Evolutionary conservation across 108 stramenopile genomes (phyloP), one percentile per base, ranked within the genome.

Genomic region (Aureococcus anophagefferens): DNA sequence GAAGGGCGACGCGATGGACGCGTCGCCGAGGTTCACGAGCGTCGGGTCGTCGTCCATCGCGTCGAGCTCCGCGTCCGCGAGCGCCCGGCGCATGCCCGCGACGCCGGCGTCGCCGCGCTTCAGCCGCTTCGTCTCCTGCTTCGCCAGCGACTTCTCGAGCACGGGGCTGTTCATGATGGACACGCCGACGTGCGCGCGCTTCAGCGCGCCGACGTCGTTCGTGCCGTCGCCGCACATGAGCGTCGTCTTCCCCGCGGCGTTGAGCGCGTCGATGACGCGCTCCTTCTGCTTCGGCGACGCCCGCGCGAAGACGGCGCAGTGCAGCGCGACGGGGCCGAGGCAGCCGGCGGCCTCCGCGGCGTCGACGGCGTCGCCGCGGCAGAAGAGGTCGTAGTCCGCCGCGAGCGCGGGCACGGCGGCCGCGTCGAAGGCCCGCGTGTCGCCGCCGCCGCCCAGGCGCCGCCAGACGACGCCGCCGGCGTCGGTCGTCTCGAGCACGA

Each of bases 141-240:
- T 87, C 32, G 82, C 77, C 35, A 86, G 68, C 25, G 72, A 62
- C 73, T 80, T 80, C 30, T 80, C 86, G 25, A 81, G 44, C 13
- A 81, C 78, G 15, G 89, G 79, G 15, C 66, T 71, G 0, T 75
- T 80, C 63, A 73, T 68, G 13, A 87, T 89, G 25, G 94, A 93
- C 65, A 99, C 93, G 25, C 98, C 98, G 31, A 96, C 93, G 74
- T 95, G 92, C 13, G 98, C 94, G 46, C 89, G 87, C 63, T 95
- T 95, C 44, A 99, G 77, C 30, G 98, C 96, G 30, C 95, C 95
- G 5, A 96, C 92, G 76, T 99, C 98, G 79, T 98, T 98, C 31
- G 94, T 95, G 14, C 98, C 98, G 69, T 99, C 98, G 4, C 98
- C 98, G 67, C 96, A 98, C 93, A 96, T 95, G n/a, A 97, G 76